These are phyloP conservation scores for Ustilago xerochloae DNA, from an alignment of 1,284 basidiomycete genomes.

Conservation along the genomic window DNA sequence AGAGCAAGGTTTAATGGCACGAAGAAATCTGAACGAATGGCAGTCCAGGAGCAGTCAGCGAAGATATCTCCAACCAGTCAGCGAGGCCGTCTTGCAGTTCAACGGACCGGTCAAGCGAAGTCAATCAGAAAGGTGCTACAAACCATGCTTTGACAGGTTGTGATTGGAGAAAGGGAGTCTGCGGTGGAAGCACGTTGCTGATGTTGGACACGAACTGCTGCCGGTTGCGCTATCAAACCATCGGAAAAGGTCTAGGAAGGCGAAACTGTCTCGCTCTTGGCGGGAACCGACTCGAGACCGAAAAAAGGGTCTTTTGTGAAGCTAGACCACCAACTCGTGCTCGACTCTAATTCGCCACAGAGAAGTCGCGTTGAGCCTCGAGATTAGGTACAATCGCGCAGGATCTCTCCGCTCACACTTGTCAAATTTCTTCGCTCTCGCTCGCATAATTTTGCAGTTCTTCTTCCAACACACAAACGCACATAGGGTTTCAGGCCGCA, in stretches of 20 bases:
- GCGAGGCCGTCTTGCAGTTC: neutral
- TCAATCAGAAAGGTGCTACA: neutral
- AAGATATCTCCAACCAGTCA: conserved; percentile 6
- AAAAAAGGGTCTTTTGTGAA: conserved; percentile 13
- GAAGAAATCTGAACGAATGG: too few species aligned
- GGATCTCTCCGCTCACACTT: neutral
- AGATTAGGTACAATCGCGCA: neutral
- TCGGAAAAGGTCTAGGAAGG: conserved; percentile 2
- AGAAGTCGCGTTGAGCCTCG: neutral
- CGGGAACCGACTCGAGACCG: too few species aligned
- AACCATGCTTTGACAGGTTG: neutral
- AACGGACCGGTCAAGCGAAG: neutral
- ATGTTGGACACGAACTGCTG: neutral
- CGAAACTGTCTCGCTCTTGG: too few species aligned
- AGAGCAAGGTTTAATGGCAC: too few species aligned
- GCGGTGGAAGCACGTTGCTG: conserved; percentile 3
- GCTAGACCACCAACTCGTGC: too few species aligned
- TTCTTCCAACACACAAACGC: conserved; percentile 3
- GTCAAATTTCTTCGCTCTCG: conserved; percentile 38
- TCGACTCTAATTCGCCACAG: conserved; percentile 7
- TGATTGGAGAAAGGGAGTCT: conserved; percentile 4
- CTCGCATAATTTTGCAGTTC: conserved; percentile 13
- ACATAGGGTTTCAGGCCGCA: neutral
- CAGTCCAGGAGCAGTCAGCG: too few species aligned
- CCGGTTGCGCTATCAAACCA: neutral